phyloP scores from a whole-genome alignment of 2,329 filamentous ascomycete species.

The Incumbomyces lentus region DNA sequence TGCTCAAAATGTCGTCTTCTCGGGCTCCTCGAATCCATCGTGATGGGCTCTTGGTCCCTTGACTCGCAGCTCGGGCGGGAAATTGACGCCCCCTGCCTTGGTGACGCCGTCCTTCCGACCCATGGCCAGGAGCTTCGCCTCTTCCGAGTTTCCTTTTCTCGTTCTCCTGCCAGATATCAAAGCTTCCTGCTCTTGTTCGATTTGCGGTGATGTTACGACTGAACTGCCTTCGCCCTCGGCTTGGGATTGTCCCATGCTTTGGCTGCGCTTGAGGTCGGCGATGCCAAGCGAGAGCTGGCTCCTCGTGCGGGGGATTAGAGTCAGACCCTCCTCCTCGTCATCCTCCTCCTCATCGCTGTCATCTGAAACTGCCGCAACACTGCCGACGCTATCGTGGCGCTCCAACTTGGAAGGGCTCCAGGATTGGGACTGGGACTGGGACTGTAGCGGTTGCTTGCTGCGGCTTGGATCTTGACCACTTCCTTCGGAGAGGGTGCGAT shows the following conservation, averaged over 20 bases:
- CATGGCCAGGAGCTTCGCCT: constrained; percentile 18
- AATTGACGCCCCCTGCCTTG: constrained; percentile 18
- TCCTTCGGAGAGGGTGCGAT: background rate
- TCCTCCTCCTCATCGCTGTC: constrained; percentile 7
- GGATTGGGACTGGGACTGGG: background rate
- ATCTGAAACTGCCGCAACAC: constrained; percentile 9
- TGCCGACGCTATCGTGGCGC: constrained; percentile 8
- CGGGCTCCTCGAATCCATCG: background rate
- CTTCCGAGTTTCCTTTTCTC: constrained; percentile 11
- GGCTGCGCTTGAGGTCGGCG: constrained; percentile 1
- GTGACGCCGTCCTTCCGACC: constrained; percentile 16
- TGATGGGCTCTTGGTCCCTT: background rate
- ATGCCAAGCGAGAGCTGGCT: constrained; percentile 23
- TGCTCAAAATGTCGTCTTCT: constrained; percentile 1
- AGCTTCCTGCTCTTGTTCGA: constrained; percentile 5
- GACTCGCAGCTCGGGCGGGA: constrained; percentile 13
- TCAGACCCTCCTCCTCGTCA: constrained; percentile 3
- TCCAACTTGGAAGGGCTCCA: background rate
- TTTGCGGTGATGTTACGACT: constrained; percentile 5
- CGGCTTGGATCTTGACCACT: constrained; percentile 3
- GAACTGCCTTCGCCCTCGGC: constrained; percentile 12
- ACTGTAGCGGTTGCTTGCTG: background rate
- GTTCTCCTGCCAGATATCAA: constrained; percentile 10
- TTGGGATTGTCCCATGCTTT: constrained; percentile 15
- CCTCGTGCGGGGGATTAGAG: constrained; percentile 15